A percentile compares a stretch with the other conserved stretches of the same genome.
Evolutionary conservation across 176 grass and related monocot genomes (phyloP).

Genomic region (Oryza meyeriana): DNA sequence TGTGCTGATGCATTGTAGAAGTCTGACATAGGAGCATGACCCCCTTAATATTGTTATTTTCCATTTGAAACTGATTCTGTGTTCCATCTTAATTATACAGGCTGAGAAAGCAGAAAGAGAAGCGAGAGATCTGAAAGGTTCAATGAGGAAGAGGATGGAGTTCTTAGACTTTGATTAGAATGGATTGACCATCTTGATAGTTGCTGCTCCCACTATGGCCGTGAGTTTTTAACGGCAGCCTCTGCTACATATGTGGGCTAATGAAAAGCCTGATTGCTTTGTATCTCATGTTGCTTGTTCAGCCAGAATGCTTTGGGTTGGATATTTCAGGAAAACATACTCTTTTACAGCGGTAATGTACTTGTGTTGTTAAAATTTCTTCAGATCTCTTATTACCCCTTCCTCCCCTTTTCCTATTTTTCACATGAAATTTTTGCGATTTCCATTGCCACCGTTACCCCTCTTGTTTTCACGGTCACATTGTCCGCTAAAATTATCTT

Average conservation of each 20-base stretch:
- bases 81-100: constrained; percentile 22
- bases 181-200: constrained; percentile 1
- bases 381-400: neutral
- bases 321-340: neutral
- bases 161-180: constrained; percentile 90
- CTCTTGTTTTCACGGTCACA: neutral
- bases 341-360: neutral
- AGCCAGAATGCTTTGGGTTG: constrained; percentile 10
- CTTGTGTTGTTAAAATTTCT: neutral
- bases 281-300: constrained; percentile 15
- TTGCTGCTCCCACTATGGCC: constrained; percentile 27
- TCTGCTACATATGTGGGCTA: constrained; percentile 39
- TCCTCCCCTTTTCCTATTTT: neutral
- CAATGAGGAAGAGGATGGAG: constrained; percentile 98
- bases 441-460: neutral
- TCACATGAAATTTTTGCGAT: neutral
- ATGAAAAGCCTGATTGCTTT: constrained; percentile 23
- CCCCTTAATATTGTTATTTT: neutral
- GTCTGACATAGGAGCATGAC: neutral
- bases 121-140: constrained; percentile 87
- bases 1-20: neutral
- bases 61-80: neutral
- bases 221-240: constrained; percentile 47
- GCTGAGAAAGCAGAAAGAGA: constrained; percentile 92
- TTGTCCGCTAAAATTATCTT: neutral